Evolutionary conservation across 306 rosid species (phyloP).

Genomic region (Purshia tridentata): DNA sequence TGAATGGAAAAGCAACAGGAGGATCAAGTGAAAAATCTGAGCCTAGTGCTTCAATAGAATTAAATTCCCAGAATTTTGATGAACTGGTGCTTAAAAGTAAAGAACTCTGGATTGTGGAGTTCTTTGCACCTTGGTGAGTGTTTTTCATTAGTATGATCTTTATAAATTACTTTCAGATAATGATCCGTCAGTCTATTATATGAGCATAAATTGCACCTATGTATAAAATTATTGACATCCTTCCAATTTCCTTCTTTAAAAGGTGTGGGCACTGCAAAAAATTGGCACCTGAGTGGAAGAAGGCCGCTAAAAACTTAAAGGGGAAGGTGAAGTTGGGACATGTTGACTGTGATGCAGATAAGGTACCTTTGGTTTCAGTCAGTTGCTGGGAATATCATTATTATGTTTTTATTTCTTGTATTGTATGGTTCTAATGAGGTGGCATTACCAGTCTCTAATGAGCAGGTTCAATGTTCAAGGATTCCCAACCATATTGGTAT

Average conservation of each 20-base stretch:
- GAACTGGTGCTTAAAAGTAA: slow-evolving; percentile 84
- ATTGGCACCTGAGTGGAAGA: slow-evolving; percentile 97
- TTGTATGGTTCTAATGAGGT: slow-evolving; percentile 34
- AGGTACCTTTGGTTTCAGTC: slow-evolving; percentile 45
- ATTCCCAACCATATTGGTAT: slow-evolving; percentile 91
- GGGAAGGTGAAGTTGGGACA: slow-evolving; percentile 97
- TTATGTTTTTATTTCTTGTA: background rate
- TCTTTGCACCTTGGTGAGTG: slow-evolving; percentile 95
- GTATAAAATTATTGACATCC: slow-evolving; percentile 6
- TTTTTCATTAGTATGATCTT: background rate
- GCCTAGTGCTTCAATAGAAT: slow-evolving; percentile 71
- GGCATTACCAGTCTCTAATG: slow-evolving; percentile 77
- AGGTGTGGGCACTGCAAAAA: slow-evolving; percentile 99
- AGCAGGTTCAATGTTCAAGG: slow-evolving; percentile 97
- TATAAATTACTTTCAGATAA: background rate
- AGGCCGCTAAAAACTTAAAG: slow-evolving; percentile 69
- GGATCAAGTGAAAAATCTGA: slow-evolving; percentile 77
- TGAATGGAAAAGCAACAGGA: slow-evolving; percentile 76
- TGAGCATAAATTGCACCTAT: slow-evolving; percentile 8
- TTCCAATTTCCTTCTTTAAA: slow-evolving; percentile 28
- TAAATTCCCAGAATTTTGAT: slow-evolving; percentile 78
- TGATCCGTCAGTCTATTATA: slow-evolving; percentile 2
- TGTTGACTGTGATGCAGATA: slow-evolving; percentile 93
- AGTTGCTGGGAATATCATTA: background rate
- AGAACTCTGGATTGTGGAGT: slow-evolving; percentile 97